These are phyloP conservation scores for Glaciozyma martinii DNA, from an alignment of 768 basidiomycete species.

Conservation along the genomic window DNA sequence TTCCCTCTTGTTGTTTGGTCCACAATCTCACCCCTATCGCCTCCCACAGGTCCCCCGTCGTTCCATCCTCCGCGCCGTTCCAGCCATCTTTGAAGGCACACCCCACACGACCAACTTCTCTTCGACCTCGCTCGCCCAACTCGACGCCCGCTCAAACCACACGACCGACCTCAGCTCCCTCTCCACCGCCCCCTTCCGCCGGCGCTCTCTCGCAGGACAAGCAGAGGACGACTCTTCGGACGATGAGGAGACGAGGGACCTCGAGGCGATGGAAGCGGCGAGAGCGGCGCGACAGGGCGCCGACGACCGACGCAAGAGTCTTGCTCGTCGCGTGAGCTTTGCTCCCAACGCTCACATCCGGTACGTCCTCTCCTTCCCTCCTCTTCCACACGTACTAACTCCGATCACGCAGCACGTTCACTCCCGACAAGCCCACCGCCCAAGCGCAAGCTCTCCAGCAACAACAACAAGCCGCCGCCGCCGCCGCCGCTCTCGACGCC, in stretches of 20 bases:
- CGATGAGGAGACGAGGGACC: slow-evolving; percentile 13
- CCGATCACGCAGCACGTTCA: slow-evolving; percentile 9
- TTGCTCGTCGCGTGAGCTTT: slow-evolving; percentile 30
- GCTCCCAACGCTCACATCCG: slow-evolving; percentile 32
- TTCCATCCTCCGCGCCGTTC: slow-evolving; percentile 30
- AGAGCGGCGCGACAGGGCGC: slow-evolving; percentile 8
- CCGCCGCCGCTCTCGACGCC: neutral
- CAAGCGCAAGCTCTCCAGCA: slow-evolving; percentile 12
- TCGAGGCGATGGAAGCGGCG: slow-evolving; percentile 2
- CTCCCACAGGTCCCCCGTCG: slow-evolving; percentile 26
- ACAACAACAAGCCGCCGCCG: slow-evolving; percentile 2
- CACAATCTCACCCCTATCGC: neutral
- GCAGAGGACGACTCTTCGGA: slow-evolving; percentile 18
- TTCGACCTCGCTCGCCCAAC: neutral
- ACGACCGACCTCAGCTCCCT: slow-evolving; percentile 22
- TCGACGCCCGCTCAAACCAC: slow-evolving; percentile 1
- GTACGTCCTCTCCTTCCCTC: slow-evolving; percentile 1
- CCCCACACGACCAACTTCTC: slow-evolving; percentile 13
- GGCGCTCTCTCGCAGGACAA: slow-evolving; percentile 13
- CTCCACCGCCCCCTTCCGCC: slow-evolving; percentile 6
- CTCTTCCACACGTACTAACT: neutral
- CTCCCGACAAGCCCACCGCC: slow-evolving; percentile 26
- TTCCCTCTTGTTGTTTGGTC: neutral
- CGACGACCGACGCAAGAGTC: slow-evolving; percentile 15
- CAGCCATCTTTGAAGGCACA: slow-evolving; percentile 11